Base-by-base conservation (phyloP, 345 rosid species). In the Aurinia saxatilis region DNA sequence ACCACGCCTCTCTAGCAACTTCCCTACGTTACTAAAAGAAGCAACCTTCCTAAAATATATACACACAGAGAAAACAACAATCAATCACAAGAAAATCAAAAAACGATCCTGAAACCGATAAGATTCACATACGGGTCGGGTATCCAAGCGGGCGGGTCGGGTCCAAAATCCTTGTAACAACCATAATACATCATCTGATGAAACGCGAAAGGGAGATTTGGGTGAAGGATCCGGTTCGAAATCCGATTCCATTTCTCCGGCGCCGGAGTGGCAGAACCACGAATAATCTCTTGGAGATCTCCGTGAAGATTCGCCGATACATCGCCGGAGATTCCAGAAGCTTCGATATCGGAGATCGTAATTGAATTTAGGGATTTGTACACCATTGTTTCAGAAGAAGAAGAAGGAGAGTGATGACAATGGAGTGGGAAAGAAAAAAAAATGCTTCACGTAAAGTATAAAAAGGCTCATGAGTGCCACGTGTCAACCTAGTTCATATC, bases 141-240 rank as follows among this genome's bases (percentile, higher is more conserved):
- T 14, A 80, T 52, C 99, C 99, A 93, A 56, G 95, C 91, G 27
- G 97, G 91, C 4, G 95, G 95, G 67, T 90, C 95, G 65, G 90
- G 75, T 40, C 97, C 96, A 62, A 79, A 90, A 67, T 85, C 81
- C 60, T 58, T 77, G 78, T 78, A 90, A 74, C 99, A 87, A 59
- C 88, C 91, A 14, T 93, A 82, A 72, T 77, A 90, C 85, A 93
- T 54, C 84, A 85, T 72, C 82, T 80, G 96, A 56, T 93, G 99
- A 44, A 93, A 75, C 31, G 90, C 67, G 84, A 93, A 87, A 45
- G 95, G 99, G 42, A 84, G 95, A 37, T 69, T 67, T 10, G 96
- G 99, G 30, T 46, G 46, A 14, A 93, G 88, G 63, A 90, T 68
- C 12, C 64, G 60, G 2, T 68, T 68, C 35, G 88, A 80, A 60